Evolutionary conservation across 805 yeast genomes (phyloP), one percentile per base, ranked within the genome.

Genomic region (Sungouiella blattae): DNA sequence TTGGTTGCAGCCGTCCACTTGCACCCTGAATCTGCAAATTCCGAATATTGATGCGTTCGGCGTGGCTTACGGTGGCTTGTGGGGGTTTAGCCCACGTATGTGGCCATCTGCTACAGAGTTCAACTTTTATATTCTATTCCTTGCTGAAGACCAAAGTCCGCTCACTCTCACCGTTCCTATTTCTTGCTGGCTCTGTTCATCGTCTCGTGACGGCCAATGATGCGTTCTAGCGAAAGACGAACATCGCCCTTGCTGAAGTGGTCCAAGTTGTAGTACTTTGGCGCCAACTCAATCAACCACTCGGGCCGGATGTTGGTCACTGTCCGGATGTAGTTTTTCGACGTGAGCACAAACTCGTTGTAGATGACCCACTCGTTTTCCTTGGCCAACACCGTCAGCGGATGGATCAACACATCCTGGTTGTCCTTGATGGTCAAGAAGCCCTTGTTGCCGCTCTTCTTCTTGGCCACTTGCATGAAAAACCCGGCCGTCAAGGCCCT

Each of bases 381-480:
- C 39, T 80, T 83, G n/a, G 85, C 83, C 39, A 91, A 66, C 8
- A 88, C 93, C 1, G 97, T 87, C 36, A 93, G 82, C 41, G 98
- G 98, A 58, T 93, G 98, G 30, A 93, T 73, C 51, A 88, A 64
- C 9, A 91, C 98, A 44, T 91, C 98, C 67, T 93, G 98, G 55
- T 89, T 88, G 62, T 93, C 98, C 62, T 88, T 88, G 33, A 89
- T 84, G 0, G 98, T 93, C 49, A 85, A 74, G 59, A 83, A 91
- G n/a, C 86, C 89, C 46, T 64, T 65, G 52, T 82, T 83, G 27
- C 77, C 73, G n/a, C 84, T 76, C 66, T 78, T 79, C 69, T 86
- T 87, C 67, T 89, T 93, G 22, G 97, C 98, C 36, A 86, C 95
- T 67, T 93, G 98, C 98, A 93, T 89, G 69, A 93, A 93, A 60